These are phyloP conservation scores for Leccinum disarticulatum DNA, from an alignment of 768 basidiomycete genomes.

Conservation along the genomic window DNA sequence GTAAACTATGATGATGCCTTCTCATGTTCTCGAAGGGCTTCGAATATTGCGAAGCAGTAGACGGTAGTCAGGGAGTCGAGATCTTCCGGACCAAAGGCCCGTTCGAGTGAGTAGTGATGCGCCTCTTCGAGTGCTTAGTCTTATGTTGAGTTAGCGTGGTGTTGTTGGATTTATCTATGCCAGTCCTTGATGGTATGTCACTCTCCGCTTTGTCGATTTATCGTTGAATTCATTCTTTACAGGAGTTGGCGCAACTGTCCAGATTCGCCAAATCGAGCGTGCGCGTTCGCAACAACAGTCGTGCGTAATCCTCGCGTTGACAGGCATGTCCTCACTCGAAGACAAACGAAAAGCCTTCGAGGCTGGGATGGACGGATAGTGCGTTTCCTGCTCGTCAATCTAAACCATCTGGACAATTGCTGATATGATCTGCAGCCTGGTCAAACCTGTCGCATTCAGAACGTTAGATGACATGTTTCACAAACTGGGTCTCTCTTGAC, in stretches of 20 bases:
- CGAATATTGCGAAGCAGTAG: conserved; percentile 73
- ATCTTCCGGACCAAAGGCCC: conserved; percentile 69
- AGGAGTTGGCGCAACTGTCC: conserved; percentile 82
- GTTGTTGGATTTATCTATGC: conserved; percentile 90
- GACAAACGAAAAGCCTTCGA: conserved; percentile 91
- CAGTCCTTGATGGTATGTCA: conserved; percentile 76
- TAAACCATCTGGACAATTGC: not conserved
- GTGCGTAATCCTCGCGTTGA: conserved; percentile 79
- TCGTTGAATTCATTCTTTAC: conserved; percentile 2
- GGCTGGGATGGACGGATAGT: conserved; percentile 96
- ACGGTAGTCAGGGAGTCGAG: conserved; percentile 83
- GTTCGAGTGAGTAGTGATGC: conserved; percentile 68
- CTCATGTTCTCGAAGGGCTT: conserved; percentile 50
- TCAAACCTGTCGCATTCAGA: conserved; percentile 95
- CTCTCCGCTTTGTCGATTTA: not conserved
- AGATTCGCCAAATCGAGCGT: conserved; percentile 77
- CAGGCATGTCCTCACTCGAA: conserved; percentile 91
- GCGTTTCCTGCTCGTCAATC: conserved; percentile 35
- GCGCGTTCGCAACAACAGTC: conserved; percentile 31
- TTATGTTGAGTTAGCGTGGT: conserved; percentile 58
- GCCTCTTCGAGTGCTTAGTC: not conserved
- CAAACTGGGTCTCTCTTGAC: conserved; percentile 57
- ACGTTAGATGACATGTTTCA: conserved; percentile 83
- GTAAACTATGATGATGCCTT: not conserved
- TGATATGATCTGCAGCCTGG: conserved; percentile 52